phyloP scores from a whole-genome alignment of 805 yeast genomes.

The Starmerella ratchasimensis region DNA sequence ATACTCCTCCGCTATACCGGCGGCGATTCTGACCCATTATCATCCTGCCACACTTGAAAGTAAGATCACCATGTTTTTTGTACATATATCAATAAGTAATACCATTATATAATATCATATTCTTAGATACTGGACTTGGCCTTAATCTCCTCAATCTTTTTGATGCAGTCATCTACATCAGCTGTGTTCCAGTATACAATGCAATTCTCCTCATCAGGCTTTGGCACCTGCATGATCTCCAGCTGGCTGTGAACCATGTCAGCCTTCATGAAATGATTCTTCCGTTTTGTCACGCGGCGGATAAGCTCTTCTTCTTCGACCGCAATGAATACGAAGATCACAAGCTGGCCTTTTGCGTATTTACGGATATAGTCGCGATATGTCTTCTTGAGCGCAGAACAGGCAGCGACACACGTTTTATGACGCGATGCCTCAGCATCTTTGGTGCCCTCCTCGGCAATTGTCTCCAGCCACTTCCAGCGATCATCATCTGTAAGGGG shows the following conservation, averaged over 20 bases:
- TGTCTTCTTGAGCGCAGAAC: slow-evolving; percentile 66
- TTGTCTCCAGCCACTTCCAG: slow-evolving; percentile 67
- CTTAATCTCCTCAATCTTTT: slow-evolving; percentile 1
- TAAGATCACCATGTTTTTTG: no score
- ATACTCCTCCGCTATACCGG: no score
- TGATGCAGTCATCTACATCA: slow-evolving; percentile 12
- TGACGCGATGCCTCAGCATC: slow-evolving; percentile 22
- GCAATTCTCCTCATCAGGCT: slow-evolving; percentile 19
- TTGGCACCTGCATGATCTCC: slow-evolving; percentile 59
- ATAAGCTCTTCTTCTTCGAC: slow-evolving; percentile 49
- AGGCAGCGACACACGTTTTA: slow-evolving; percentile 45
- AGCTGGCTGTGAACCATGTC: slow-evolving; percentile 74
- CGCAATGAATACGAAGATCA: slow-evolving; percentile 53
- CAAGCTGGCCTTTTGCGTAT: slow-evolving; percentile 21
- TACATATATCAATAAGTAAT: no score
- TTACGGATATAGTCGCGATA: slow-evolving; percentile 53
- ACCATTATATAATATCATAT: no score
- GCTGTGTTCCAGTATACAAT: slow-evolving; percentile 16
- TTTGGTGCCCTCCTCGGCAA: slow-evolving; percentile 33
- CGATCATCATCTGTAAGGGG: slow-evolving; percentile 85
- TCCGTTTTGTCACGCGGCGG: slow-evolving; percentile 47
- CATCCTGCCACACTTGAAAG: no score
- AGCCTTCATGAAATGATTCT: slow-evolving; percentile 76
- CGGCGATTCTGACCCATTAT: no score
- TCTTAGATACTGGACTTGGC: no score